phyloP scores from a whole-genome alignment of 1,284 basidiomycete species.

The Puccinia hordei region DNA sequence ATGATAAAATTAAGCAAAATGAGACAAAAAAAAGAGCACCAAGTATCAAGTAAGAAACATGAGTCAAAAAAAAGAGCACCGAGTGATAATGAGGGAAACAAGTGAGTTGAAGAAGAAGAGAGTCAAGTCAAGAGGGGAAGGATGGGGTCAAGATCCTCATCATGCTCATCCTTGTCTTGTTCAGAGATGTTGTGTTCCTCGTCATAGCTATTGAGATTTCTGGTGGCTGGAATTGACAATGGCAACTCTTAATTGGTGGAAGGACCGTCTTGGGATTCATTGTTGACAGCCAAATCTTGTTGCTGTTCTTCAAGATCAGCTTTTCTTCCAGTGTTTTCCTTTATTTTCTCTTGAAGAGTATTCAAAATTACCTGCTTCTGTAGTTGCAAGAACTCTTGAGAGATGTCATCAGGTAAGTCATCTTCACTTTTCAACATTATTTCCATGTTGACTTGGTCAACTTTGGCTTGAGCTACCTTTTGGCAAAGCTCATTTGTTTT shows the following conservation, averaged over 20 bases:
- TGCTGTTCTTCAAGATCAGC: neutral
- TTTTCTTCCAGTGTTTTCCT: neutral
- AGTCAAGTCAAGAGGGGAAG: neutral
- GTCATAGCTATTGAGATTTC: neutral
- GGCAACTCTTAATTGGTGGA: too few relatives aligned
- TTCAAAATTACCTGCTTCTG: neutral
- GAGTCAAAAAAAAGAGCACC: too few relatives aligned
- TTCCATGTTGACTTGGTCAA: neutral
- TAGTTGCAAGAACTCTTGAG: too few relatives aligned
- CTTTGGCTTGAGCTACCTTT: neutral
- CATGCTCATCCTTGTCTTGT: too few relatives aligned
- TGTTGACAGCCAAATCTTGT: too few relatives aligned
- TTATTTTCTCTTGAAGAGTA: neutral
- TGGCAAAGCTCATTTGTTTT: slow-evolving; percentile 4
- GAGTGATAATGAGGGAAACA: neutral
- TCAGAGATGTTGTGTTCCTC: neutral
- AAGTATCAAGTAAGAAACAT: too few relatives aligned
- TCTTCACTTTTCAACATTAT: neutral
- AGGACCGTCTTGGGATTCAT: too few relatives aligned
- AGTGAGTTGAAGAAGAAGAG: neutral
- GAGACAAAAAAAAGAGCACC: too few relatives aligned
- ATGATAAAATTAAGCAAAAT: too few relatives aligned
- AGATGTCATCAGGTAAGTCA: too few relatives aligned
- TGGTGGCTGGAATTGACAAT: neutral
- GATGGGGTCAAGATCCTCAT: neutral